Conservation (phyloP, 192 early-diverging fungal genomes). For the Phlyctochytrium planicorne region DNA sequence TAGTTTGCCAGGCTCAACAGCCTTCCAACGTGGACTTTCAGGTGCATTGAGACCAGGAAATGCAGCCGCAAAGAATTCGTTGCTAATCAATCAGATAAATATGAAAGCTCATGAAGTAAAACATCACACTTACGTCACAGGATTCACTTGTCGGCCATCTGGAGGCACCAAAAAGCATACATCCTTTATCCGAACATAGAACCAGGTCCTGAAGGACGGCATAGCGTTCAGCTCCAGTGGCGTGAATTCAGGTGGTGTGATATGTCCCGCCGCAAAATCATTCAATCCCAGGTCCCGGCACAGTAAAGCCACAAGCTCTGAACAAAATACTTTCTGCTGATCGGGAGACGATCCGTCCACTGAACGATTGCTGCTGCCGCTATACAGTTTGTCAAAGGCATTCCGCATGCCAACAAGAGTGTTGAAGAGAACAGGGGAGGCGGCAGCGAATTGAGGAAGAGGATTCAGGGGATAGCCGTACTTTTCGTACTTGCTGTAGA, state of each 20-base stretch:
- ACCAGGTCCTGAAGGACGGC: not conserved
- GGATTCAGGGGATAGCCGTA: conserved; percentile 26
- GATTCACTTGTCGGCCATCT: not conserved
- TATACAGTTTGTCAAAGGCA: not conserved
- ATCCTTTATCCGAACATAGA: not conserved
- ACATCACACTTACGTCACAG: not conserved
- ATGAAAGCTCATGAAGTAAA: not conserved
- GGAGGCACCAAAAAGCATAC: not conserved
- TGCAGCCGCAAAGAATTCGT: not conserved
- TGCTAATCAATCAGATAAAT: not conserved
- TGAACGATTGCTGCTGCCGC: not conserved
- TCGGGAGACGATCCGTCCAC: not conserved
- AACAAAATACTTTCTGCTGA: conserved; percentile 18
- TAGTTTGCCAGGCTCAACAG: not conserved
- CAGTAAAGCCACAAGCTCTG: conserved; percentile 21
- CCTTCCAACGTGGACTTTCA: not conserved
- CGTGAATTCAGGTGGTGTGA: conserved; percentile 19
- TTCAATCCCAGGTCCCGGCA: conserved; percentile 3
- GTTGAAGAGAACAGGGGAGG: conserved; percentile 12
- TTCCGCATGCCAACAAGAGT: conserved; percentile 3
- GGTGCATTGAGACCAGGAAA: not conserved
- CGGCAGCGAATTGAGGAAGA: conserved; percentile 30
- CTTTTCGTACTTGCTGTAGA: conserved; percentile 31
- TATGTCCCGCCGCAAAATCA: conserved; percentile 9
- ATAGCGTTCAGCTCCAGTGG: conserved; percentile 24